A percentile compares a stretch with the other conserved stretches of the same genome.
phyloP scores from a whole-genome alignment of 106 monocot species.

The Chionographis japonica region DNA sequence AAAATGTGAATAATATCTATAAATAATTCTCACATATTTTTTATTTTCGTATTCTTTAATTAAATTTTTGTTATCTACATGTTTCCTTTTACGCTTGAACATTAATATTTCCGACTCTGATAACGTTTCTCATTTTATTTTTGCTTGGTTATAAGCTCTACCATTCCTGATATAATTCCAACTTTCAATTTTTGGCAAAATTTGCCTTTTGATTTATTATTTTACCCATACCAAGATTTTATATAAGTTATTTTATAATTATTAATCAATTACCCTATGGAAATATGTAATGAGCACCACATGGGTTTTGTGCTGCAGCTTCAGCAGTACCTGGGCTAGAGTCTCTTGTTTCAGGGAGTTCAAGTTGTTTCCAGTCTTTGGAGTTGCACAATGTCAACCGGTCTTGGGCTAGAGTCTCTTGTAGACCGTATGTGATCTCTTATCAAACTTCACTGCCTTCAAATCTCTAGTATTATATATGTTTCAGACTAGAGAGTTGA shows the following conservation, averaged over 20 bases:
- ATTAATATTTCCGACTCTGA: neutral
- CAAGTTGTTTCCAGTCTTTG: too few relatives aligned
- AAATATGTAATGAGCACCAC: too few relatives aligned
- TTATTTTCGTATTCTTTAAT: neutral
- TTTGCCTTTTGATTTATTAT: neutral
- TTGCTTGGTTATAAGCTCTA: neutral
- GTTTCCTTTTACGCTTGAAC: neutral
- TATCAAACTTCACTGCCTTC: neutral
- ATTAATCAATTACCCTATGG: too few relatives aligned
- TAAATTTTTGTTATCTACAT: neutral
- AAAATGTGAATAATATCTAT: too few relatives aligned
- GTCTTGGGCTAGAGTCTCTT: constrained; percentile 51
- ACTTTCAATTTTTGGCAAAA: too few relatives aligned
- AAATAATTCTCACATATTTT: neutral
- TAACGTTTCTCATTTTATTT: neutral
- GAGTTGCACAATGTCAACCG: constrained; percentile 20
- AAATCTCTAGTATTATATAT: neutral
- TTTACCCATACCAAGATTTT: neutral
- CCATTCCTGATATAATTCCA: neutral
- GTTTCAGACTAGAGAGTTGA: too few relatives aligned
- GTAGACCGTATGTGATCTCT: constrained; percentile 42
- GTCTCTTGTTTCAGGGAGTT: neutral
- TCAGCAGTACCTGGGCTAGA: neutral
- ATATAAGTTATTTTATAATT: neutral
- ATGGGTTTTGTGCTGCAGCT: neutral